Percentiles rank a stretch among this genome's conserved stretches.
Conservation (phyloP, 2,329 filamentous ascomycete species). For the Blastomyces silverae region DNA sequence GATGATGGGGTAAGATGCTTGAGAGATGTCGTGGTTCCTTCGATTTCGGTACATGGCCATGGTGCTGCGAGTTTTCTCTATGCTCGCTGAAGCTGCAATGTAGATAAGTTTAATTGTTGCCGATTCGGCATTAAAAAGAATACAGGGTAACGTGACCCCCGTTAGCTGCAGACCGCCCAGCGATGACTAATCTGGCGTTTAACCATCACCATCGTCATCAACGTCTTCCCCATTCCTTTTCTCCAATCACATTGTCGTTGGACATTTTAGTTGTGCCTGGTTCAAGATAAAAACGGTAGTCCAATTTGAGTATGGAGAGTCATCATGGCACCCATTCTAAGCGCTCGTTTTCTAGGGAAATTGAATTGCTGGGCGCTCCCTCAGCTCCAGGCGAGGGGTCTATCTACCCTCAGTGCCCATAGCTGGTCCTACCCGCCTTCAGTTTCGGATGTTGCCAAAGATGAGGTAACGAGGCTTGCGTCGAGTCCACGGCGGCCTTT, state of each 20-base stretch:
- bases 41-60: not conserved
- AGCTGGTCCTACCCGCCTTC: constrained; percentile 42
- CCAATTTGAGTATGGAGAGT: constrained; percentile 5
- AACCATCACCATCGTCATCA: not conserved
- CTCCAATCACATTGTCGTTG: not conserved
- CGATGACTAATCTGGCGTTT: not conserved
- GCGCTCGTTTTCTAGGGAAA: constrained; percentile 16
- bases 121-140: not conserved
- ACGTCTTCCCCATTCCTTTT: not conserved
- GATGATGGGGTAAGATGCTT: not conserved
- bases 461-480: constrained; percentile 72
- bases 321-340: constrained; percentile 23
- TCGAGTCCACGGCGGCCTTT: constrained; percentile 71
- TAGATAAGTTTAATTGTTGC: not conserved
- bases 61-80: not conserved
- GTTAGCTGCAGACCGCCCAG: not conserved
- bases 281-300: not conserved
- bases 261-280: not conserved
- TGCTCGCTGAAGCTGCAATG: not conserved
- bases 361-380: constrained; percentile 11
- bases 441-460: constrained; percentile 55
- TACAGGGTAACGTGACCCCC: not conserved
- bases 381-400: constrained; percentile 6
- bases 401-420: constrained; percentile 16
- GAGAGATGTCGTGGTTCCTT: not conserved